These are phyloP conservation scores for Aspergillus costaricaensis DNA, from an alignment of 2,329 filamentous ascomycete species.

Conservation along the genomic window DNA sequence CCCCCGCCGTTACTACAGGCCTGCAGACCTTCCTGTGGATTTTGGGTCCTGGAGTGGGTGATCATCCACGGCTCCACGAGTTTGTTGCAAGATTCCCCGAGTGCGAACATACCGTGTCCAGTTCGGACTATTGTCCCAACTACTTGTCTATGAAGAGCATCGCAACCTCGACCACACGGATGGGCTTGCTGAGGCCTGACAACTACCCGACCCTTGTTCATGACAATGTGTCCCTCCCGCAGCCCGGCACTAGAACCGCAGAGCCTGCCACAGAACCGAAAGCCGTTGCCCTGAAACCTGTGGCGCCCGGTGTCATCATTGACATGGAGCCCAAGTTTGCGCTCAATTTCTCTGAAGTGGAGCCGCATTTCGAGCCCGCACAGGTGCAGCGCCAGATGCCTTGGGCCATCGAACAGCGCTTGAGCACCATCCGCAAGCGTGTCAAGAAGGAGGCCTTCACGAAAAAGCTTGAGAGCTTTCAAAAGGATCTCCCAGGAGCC, in stretches of 20 bases:
- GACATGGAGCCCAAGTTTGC: constrained; percentile 50
- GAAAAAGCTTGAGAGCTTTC: constrained; percentile 46
- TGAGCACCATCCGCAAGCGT: constrained; percentile 29
- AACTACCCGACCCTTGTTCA: constrained; percentile 72
- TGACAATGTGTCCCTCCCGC: constrained; percentile 56
- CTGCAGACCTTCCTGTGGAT: constrained; percentile 78
- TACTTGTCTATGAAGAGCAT: constrained; percentile 69
- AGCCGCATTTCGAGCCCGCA: constrained; percentile 29
- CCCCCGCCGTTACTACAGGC: constrained; percentile 64
- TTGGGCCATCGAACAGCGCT: constrained; percentile 31
- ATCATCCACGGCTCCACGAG: constrained; percentile 62
- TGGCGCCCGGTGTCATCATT: constrained; percentile 47
- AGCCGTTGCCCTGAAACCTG: constrained; percentile 31
- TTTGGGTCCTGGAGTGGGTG: constrained; percentile 67
- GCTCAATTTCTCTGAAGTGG: constrained; percentile 34
- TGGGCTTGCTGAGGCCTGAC: constrained; percentile 71
- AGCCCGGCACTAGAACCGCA: constrained; percentile 30
- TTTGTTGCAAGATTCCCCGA: constrained; percentile 67
- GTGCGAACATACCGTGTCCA: constrained; percentile 75
- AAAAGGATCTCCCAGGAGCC: constrained; percentile 68
- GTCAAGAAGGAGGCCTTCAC: constrained; percentile 33
- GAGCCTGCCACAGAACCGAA: constrained; percentile 17
- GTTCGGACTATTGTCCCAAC: constrained; percentile 73
- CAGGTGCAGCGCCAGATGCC: constrained; percentile 29
- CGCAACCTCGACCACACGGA: constrained; percentile 65